Percentiles rank a stretch among this genome's conserved stretches.
phyloP scores from a whole-genome alignment of 176 grass and related monocot species.

The Guadua angustifolia region DNA sequence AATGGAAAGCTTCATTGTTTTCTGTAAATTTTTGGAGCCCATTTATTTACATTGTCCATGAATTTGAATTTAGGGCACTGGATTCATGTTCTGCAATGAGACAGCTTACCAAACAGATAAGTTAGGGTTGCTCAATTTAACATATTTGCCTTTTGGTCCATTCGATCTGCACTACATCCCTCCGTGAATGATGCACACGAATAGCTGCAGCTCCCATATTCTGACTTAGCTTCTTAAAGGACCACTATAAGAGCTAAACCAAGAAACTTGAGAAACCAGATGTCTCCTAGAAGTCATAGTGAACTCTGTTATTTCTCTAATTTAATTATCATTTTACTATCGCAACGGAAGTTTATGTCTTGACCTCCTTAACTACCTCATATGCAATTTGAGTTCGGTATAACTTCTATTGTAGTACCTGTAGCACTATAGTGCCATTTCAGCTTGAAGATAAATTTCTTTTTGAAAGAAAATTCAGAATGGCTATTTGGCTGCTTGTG shows the following conservation, averaged over 20 bases:
- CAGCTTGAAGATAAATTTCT: slow-evolving; percentile 4
- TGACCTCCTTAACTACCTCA: background rate
- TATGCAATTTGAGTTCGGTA: background rate
- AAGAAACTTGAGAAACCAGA: background rate
- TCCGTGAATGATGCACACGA: slow-evolving; percentile 1
- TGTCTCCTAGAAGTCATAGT: background rate
- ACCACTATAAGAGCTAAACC: background rate
- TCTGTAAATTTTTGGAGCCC: slow-evolving; percentile 13
- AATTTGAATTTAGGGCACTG: background rate
- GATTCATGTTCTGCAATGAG: slow-evolving; percentile 12
- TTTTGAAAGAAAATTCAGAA: no score
- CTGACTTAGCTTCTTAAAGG: slow-evolving; percentile 10
- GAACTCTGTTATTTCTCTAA: slow-evolving; percentile 2
- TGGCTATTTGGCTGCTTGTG: slow-evolving; percentile 3
- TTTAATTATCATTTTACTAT: background rate
- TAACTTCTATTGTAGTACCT: background rate
- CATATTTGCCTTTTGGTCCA: background rate
- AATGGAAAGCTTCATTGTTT: slow-evolving; percentile 8
- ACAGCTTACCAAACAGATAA: slow-evolving; percentile 2
- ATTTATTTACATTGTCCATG: background rate
- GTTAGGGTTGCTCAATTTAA: slow-evolving; percentile 10
- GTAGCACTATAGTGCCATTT: slow-evolving; percentile 3
- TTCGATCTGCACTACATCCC: slow-evolving; percentile 15
- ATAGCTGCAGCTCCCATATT: background rate
- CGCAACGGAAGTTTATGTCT: slow-evolving; percentile 19